phyloP scores from a whole-genome alignment of 352 stramenopile species.

The Phytopythium aichiense region DNA sequence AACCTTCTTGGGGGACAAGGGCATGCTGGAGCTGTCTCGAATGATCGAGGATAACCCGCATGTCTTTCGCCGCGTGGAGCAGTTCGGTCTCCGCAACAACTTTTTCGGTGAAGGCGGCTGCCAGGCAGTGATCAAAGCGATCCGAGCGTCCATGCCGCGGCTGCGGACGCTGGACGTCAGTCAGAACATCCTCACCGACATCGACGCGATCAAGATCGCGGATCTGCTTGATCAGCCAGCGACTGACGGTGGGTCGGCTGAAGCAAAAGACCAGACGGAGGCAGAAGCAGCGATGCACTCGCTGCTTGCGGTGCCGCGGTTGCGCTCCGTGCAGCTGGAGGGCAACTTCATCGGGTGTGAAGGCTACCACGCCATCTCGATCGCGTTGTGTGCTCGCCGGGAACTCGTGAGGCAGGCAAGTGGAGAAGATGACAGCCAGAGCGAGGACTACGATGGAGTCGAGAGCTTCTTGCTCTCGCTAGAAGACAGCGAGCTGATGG shows the following conservation, averaged over 20 bases:
- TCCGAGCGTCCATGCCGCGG: constrained; percentile 16
- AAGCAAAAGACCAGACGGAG: constrained; percentile 7
- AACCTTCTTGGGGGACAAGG: constrained; percentile 51
- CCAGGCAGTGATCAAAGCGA: constrained; percentile 22
- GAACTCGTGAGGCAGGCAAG: constrained; percentile 5
- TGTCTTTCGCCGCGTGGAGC: constrained; percentile 31
- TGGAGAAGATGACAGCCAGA: constrained; percentile 8
- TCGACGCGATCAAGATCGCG: constrained; percentile 39
- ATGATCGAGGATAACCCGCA: constrained; percentile 19
- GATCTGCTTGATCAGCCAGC: constrained; percentile 27
- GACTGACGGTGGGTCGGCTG: background rate
- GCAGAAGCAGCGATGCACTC: constrained; percentile 2
- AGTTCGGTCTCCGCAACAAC: constrained; percentile 48
- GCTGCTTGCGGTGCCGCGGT: constrained; percentile 10
- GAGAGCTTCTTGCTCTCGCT: background rate
- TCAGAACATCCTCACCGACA: constrained; percentile 60
- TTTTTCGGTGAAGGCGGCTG: constrained; percentile 59
- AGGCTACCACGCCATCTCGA: constrained; percentile 56
- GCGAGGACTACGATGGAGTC: background rate
- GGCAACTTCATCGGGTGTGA: constrained; percentile 69
- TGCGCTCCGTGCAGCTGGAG: constrained; percentile 33
- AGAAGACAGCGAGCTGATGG: constrained; percentile 2
- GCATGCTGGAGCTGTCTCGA: constrained; percentile 28
- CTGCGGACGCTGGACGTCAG: constrained; percentile 38
- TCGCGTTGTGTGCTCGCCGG: constrained; percentile 29